These are phyloP conservation scores for Pisolithus albus DNA, from an alignment of 768 basidiomycete genomes.

Conservation along the genomic window DNA sequence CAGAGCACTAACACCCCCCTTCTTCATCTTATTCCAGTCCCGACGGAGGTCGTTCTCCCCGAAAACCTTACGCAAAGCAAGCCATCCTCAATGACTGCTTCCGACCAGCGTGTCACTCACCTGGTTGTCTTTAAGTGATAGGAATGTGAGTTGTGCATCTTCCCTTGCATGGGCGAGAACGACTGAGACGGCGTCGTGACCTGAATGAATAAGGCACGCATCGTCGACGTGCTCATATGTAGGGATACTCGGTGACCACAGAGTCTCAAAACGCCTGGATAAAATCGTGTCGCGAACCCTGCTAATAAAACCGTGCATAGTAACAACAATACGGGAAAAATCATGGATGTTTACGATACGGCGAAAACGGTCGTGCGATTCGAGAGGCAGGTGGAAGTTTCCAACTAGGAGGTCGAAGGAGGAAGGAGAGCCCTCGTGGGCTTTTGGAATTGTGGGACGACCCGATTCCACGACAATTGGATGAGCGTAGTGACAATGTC, in stretches of 20 bases:
- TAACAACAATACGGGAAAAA: constrained; percentile 25
- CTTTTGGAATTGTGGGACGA: not conserved
- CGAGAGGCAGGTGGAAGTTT: constrained; percentile 14
- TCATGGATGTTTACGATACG: constrained; percentile 24
- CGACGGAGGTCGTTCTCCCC: constrained; percentile 14
- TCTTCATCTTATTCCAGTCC: constrained; percentile 31
- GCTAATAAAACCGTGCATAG: constrained; percentile 35
- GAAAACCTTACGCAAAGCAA: constrained; percentile 6
- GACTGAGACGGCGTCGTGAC: constrained; percentile 19
- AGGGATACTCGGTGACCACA: constrained; percentile 17
- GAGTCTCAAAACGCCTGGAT: constrained; percentile 11
- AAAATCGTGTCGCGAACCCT: constrained; percentile 13
- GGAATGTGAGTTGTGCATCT: constrained; percentile 26
- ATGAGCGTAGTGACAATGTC: not conserved
- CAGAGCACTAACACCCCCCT: constrained; percentile 37
- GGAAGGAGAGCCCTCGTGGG: not conserved
- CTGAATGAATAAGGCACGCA: constrained; percentile 29
- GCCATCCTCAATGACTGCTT: not conserved
- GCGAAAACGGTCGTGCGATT: constrained; percentile 34
- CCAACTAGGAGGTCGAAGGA: not conserved
- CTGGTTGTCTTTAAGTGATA: constrained; percentile 11
- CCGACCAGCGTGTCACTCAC: constrained; percentile 15
- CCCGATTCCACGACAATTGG: not conserved
- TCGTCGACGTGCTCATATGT: constrained; percentile 35
- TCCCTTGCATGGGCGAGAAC: constrained; percentile 37